These are phyloP conservation scores for Rhynchospora breviuscula DNA, from an alignment of 176 grass and related monocot genomes.

Conservation along the genomic window DNA sequence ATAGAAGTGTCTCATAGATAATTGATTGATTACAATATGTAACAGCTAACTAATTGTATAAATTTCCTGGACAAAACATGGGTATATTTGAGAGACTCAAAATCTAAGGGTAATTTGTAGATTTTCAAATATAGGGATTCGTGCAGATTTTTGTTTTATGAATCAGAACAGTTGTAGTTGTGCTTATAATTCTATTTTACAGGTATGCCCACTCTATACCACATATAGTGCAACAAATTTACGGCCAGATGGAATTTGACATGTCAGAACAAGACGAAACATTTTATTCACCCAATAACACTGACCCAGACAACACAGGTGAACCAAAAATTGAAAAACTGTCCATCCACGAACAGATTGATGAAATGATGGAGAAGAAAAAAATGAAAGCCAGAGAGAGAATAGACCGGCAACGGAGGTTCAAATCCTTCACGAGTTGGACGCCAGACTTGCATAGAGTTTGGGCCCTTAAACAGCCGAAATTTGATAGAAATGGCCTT, in stretches of 20 bases:
- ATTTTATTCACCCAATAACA: slow-evolving; percentile 59
- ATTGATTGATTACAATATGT: neutral
- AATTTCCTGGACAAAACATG: neutral
- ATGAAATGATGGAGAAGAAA: slow-evolving; percentile 25
- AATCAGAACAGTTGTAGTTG: neutral
- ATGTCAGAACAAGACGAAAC: slow-evolving; percentile 55
- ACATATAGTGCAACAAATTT: slow-evolving; percentile 78
- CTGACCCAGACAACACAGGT: slow-evolving; percentile 36
- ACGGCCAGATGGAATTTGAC: slow-evolving; percentile 85
- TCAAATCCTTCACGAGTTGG: slow-evolving; percentile 88
- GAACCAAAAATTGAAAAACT: neutral
- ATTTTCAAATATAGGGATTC: neutral
- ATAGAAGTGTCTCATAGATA: neutral
- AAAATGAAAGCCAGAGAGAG: slow-evolving; percentile 54
- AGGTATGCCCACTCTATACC: slow-evolving; percentile 12
- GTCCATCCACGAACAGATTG: neutral
- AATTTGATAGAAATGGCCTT: slow-evolving; percentile 28
- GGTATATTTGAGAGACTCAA: neutral
- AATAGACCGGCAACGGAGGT: slow-evolving; percentile 54
- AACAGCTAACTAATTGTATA: neutral
- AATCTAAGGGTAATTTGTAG: neutral
- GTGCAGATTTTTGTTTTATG: neutral
- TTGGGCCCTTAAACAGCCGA: slow-evolving; percentile 71
- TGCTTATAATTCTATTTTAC: neutral
- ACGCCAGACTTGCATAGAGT: slow-evolving; percentile 69